These are phyloP conservation scores for Lactarius sp. DNA, from an alignment of 768 basidiomycete genomes.

Conservation along the genomic window DNA sequence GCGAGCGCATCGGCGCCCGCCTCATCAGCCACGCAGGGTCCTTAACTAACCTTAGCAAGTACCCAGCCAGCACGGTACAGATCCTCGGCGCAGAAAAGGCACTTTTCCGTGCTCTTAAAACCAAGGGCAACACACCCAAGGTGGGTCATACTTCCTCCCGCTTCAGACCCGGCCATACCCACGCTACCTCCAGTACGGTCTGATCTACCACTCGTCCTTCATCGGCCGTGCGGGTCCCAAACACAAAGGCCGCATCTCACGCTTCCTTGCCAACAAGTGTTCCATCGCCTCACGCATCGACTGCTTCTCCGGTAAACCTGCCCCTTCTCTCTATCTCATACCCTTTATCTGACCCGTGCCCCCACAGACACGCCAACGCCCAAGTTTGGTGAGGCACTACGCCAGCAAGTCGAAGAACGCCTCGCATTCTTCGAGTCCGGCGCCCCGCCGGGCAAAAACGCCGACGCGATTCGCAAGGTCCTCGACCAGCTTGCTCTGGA, in stretches of 20 bases:
- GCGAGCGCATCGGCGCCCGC: constrained; percentile 88
- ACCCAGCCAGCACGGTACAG: constrained; percentile 97
- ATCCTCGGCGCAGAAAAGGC: constrained; percentile 98
- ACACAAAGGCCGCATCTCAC: constrained; percentile 95
- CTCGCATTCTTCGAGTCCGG: constrained; percentile 93
- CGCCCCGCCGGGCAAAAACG: constrained; percentile 80
- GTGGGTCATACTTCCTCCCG: constrained; percentile 35
- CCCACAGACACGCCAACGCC: constrained; percentile 73
- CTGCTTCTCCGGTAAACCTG: constrained; percentile 69
- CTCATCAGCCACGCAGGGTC: constrained; percentile 95
- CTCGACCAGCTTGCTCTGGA: constrained; percentile 72
- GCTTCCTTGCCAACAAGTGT: constrained; percentile 99
- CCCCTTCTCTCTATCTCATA: background rate
- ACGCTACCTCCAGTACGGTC: constrained; percentile 66
- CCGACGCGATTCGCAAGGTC: constrained; percentile 89
- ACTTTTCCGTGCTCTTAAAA: constrained; percentile 94
- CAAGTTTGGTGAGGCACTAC: constrained; percentile 93
- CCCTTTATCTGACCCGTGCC: background rate
- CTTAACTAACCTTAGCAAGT: constrained; percentile 95
- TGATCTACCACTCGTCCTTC: constrained; percentile 96
- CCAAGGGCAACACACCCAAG: constrained; percentile 98
- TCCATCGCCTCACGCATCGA: constrained; percentile 97
- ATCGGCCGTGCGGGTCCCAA: constrained; percentile 93
- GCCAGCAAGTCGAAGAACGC: constrained; percentile 92
- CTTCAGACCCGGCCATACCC: background rate